phyloP scores from a whole-genome alignment of 1,284 basidiomycete species.

The Pyrrhoderma lamaoense region DNA sequence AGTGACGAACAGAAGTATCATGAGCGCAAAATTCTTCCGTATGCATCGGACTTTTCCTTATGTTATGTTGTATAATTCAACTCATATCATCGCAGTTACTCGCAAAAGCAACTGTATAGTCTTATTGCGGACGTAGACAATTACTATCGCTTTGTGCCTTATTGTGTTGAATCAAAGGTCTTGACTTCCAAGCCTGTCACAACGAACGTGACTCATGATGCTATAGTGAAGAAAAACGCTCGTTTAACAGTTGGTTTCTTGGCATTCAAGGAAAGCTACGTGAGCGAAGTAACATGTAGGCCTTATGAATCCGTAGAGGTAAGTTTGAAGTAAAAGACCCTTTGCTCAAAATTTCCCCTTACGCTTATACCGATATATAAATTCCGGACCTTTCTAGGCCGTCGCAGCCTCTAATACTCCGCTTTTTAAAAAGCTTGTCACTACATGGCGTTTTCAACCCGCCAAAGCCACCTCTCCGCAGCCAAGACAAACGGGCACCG shows the following conservation, averaged over 20 bases:
- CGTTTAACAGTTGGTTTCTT: conserved; percentile 89
- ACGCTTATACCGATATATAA: not conserved
- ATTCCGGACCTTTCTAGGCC: conserved; percentile 36
- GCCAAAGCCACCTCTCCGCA: conserved; percentile 40
- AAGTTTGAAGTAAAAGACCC: too few species aligned
- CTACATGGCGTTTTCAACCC: conserved; percentile 74
- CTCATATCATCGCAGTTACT: conserved; percentile 43
- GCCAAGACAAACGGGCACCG: conserved; percentile 23
- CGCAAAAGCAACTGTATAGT: conserved; percentile 72
- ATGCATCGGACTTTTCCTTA: conserved; percentile 29
- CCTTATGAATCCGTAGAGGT: conserved; percentile 78
- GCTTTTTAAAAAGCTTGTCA: conserved; percentile 80
- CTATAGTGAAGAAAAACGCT: conserved; percentile 54
- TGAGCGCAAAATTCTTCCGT: conserved; percentile 75
- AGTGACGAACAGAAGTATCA: conserved; percentile 38
- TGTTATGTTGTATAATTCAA: conserved; percentile 10
- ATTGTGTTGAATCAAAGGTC: conserved; percentile 75
- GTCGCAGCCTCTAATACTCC: conserved; percentile 76
- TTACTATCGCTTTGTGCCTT: conserved; percentile 86
- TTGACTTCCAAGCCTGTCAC: conserved; percentile 31
- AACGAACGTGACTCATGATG: conserved; percentile 27
- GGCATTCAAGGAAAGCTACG: conserved; percentile 81
- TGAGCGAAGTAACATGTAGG: conserved; percentile 74
- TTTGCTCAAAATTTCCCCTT: too few species aligned
- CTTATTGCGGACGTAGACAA: conserved; percentile 84